Evolutionary conservation across 2,329 filamentous ascomycete genomes (phyloP).

Genomic region (Xylariomycetidae sp.): DNA sequence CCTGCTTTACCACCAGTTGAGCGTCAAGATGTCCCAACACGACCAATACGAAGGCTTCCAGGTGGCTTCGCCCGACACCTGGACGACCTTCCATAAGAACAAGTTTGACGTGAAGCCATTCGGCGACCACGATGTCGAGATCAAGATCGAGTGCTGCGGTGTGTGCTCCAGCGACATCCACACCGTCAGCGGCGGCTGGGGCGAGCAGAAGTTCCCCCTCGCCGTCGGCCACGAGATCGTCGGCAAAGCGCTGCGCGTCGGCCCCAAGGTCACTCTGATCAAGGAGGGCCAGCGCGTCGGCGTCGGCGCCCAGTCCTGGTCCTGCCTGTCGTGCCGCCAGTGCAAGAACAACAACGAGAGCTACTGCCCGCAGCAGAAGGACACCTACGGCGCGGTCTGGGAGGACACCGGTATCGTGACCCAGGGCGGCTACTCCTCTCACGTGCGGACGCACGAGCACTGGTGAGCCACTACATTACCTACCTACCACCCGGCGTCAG

Average conservation of each 20-base stretch:
- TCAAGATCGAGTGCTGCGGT: conserved; percentile 78
- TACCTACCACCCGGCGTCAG: background rate
- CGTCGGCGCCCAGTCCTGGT: conserved; percentile 62
- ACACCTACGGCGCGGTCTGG: conserved; percentile 54
- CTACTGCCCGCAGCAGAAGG: conserved; percentile 55
- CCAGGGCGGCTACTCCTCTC: conserved; percentile 55
- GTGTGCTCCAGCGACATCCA: conserved; percentile 69
- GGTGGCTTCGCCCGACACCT: conserved; percentile 46
- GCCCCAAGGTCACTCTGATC: conserved; percentile 55
- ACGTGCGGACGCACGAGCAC: conserved; percentile 71
- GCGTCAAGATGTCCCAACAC: conserved; percentile 43
- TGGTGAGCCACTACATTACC: conserved; percentile 35
- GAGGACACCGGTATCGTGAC: conserved; percentile 57
- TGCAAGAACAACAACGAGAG: conserved; percentile 64
- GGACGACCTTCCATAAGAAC: conserved; percentile 61
- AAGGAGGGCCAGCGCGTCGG: conserved; percentile 60
- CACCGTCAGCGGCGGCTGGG: conserved; percentile 65
- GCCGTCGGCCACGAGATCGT: conserved; percentile 68
- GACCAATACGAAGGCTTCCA: conserved; percentile 58
- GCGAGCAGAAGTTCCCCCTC: conserved; percentile 24
- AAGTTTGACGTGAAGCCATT: conserved; percentile 81
- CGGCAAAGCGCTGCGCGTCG: conserved; percentile 61
- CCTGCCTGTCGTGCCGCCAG: conserved; percentile 58
- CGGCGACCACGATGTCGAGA: conserved; percentile 78
- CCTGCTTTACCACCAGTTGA: background rate